These are phyloP conservation scores for Protomyces gravidus DNA, from an alignment of 1,139 yeast genomes.

Conservation along the genomic window DNA sequence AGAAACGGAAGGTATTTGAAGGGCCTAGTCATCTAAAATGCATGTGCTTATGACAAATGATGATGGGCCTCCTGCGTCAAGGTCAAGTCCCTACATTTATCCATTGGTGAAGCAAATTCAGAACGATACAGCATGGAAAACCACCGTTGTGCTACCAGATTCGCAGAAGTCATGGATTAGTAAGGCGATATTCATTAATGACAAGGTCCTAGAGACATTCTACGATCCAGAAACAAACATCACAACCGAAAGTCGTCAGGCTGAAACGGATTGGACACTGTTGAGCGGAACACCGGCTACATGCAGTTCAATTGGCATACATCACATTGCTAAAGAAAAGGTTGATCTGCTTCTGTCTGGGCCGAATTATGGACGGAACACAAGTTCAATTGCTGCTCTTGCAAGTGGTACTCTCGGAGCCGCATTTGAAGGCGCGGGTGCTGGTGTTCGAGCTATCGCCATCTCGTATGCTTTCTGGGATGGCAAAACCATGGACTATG, in stretches of 20 bases:
- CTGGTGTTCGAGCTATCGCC: slow-evolving; percentile 20
- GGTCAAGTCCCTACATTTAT: slow-evolving; percentile 80
- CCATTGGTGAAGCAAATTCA: slow-evolving; percentile 69
- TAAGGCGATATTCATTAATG: slow-evolving; percentile 92
- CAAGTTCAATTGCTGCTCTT: slow-evolving; percentile 82
- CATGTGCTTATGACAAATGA: slow-evolving; percentile 63
- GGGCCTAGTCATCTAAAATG: no score
- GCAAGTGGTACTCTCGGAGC: slow-evolving; percentile 98
- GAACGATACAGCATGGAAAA: slow-evolving; percentile 69
- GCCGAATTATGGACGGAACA: slow-evolving; percentile 91
- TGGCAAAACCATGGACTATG: slow-evolving; percentile 51
- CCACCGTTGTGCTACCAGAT: slow-evolving; percentile 42
- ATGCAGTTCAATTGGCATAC: slow-evolving; percentile 84
- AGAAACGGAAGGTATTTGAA: no score
- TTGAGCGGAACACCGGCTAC: slow-evolving; percentile 87
- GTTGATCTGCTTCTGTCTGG: slow-evolving; percentile 88
- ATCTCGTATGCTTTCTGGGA: slow-evolving; percentile 36
- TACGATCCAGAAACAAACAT: slow-evolving; percentile 39
- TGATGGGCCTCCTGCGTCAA: slow-evolving; percentile 86
- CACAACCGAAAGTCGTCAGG: slow-evolving; percentile 35
- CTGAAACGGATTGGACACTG: slow-evolving; percentile 72
- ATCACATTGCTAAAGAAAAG: slow-evolving; percentile 57
- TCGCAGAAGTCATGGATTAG: slow-evolving; percentile 70
- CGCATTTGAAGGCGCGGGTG: slow-evolving; percentile 84
- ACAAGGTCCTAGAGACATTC: slow-evolving; percentile 64